phyloP scores from a whole-genome alignment of 2,329 filamentous ascomycete species.

The Monosporascus sp. region DNA sequence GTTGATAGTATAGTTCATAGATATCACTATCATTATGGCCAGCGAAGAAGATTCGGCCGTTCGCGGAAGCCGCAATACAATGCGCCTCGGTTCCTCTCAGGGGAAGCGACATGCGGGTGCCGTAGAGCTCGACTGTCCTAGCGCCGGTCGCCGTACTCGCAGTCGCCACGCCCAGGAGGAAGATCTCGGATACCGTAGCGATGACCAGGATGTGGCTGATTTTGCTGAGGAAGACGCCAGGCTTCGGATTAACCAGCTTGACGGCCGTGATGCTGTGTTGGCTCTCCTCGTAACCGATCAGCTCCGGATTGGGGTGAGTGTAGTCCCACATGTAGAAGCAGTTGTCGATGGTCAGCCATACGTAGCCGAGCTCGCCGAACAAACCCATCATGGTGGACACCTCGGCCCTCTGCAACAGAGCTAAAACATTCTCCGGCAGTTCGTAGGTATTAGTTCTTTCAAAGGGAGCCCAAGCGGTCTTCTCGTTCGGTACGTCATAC shows the following conservation, averaged over 20 bases:
- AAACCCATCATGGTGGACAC: conserved; percentile 91
- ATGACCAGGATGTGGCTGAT: conserved; percentile 89
- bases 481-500: conserved; percentile 70
- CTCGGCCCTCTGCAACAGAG: conserved; percentile 83
- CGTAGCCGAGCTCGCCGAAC: conserved; percentile 90
- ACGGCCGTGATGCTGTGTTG: conserved; percentile 85
- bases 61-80: conserved; percentile 73
- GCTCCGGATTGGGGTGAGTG: conserved; percentile 81
- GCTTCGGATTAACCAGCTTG: conserved; percentile 76
- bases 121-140: conserved; percentile 72
- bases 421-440: conserved; percentile 87
- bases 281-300: conserved; percentile 89
- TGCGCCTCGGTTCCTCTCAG: conserved; percentile 72
- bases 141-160: conserved; percentile 62
- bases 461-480: conserved; percentile 79
- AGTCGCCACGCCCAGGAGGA: conserved; percentile 78
- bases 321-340: conserved; percentile 98
- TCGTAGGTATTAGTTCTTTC: conserved; percentile 81
- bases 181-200: conserved; percentile 78
- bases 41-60: conserved; percentile 90
- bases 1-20: conserved; percentile 92
- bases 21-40: conserved; percentile 78
- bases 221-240: conserved; percentile 78
- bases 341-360: conserved; percentile 94
- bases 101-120: conserved; percentile 78